Base-by-base conservation (phyloP, 805 yeast species). In the Kuraishia hungarica region DNA sequence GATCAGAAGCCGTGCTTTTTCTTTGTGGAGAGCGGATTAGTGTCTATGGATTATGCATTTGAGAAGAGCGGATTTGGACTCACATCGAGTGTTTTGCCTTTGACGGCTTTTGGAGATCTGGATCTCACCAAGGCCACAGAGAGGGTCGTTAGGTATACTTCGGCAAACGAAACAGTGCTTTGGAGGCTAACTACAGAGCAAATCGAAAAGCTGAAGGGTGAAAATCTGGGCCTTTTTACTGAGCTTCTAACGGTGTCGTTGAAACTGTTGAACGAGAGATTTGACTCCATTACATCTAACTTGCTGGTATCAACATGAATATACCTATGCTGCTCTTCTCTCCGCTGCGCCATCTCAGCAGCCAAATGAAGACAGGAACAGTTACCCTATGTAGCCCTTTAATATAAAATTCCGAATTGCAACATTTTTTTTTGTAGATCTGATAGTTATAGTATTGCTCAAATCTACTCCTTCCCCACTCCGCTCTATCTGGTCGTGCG, bases 281-380 rank as follows among this genome's bases (percentile, higher is more conserved):
- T 86, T 61, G 89, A 84, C 57, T 81, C 88, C 26, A 73, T 90
- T 60, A 79, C 93, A 2, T 89, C 94, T 2, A 89, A 87, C 65
- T 78, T 91, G 23, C 73, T 89, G 53, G 82, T 89, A 2, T 76
- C 88, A 48, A 77, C 43, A 17, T 35, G 43, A 35, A 13, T 17
- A 13, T 35, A 46, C 22, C 49, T 17, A 35, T 6, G 17, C 35
- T 28, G 10, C 35, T 6, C 6, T 7, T 15, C 11, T 35, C n/a
- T 17, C 15, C n/a, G 11, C 17, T 17, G 11, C 11, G 43, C n/a
- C n/a, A 35, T 4, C n/a, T 10, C 43, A 35, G n/a, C 43, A 35
- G n/a, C 15, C 11, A 10, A 2, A 35, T 17, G 8, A 35, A 11
- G 35, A 28, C 11, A 28, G 6, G 11, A 2, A 35, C 43, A 35